These are phyloP conservation scores for Backusella macrospora DNA, from an alignment of 192 early-diverging fungal genomes.

Conservation along the genomic window DNA sequence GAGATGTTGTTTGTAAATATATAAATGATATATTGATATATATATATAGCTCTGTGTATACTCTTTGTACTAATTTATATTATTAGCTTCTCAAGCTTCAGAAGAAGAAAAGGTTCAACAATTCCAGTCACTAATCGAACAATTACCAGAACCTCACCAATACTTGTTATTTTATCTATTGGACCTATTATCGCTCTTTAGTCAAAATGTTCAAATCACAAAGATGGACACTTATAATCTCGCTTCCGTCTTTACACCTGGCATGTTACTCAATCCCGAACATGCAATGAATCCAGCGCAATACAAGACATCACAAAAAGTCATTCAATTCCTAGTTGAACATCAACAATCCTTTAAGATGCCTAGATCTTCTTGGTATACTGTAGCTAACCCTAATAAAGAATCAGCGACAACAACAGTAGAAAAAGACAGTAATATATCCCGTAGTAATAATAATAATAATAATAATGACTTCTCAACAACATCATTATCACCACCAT, in stretches of 20 bases:
- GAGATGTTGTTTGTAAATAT: conserved; percentile 57
- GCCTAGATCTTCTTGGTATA: conserved; percentile 23
- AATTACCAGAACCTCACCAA: conserved; percentile 58
- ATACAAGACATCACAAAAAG: conserved; percentile 68
- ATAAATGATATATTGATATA: background rate
- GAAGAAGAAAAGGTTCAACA: conserved; percentile 38
- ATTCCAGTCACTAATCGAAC: conserved; percentile 59
- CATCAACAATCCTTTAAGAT: conserved; percentile 50
- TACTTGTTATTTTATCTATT: conserved; percentile 70
- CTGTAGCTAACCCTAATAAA: background rate
- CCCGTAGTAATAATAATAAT: background rate
- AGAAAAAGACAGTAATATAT: background rate
- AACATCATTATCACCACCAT: background rate
- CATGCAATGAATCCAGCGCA: conserved; percentile 71
- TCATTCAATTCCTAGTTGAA: conserved; percentile 73
- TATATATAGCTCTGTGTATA: background rate
- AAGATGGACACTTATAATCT: conserved; percentile 74
- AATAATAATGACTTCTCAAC: background rate
- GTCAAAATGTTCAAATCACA: conserved; percentile 51
- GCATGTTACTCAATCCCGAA: conserved; percentile 68
- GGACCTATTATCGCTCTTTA: conserved; percentile 60
- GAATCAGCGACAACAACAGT: background rate
- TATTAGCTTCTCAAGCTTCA: conserved; percentile 24
- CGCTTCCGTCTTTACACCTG: conserved; percentile 75
- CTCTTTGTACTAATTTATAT: conserved; percentile 19